Base-by-base conservation (phyloP, 2,329 filamentous ascomycete species). In the Aspergillus pseudoviridinutans region DNA sequence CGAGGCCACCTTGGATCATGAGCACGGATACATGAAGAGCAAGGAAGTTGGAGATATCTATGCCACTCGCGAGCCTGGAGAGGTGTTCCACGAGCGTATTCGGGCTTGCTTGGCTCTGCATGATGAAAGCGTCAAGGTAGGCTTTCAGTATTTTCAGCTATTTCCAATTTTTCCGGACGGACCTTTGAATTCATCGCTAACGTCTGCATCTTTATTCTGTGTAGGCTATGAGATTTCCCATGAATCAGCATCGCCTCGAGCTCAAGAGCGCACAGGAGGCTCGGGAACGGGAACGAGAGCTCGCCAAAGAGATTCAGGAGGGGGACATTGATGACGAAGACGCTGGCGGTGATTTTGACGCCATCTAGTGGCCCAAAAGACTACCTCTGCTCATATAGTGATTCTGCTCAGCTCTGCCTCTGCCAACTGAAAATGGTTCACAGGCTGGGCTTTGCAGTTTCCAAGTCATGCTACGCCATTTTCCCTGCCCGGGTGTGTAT, bases 251-350 rank as follows among this genome's bases (percentile, higher is more conserved):
- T 78, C 87, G 94, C 20, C 82, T 97, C 56, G 94, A 99, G 78
- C 84, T 99, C 56, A 97, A 97, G 84, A 97, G 96, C 69, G 94
- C 94, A 0, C 93, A 97, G 76, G 95, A 99, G 78, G 94, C 94
- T n/a, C 85, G 94, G 52, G 94, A 99, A 76, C 85, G 94, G 22
- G 94, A 99, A 81, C 85, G 94, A 20, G 94, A 99, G 78, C 86
- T 99, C 82, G 94, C 92, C 62, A 97, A 97, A 83, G 94, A 99
- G 81, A 97, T 99, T 71, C 91, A 96, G 77, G 94, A 97, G 65
- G 94, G 93, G 22, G 94, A 99, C 71, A 84, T 96, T 76, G 94
- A 97, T 68, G 94, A 97, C 68, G 94, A 97, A 70, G 94, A 97
- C 79, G 88, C 95, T 50, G 92, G 91, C 54, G 93, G 92, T 57